phyloP scores from a whole-genome alignment of 176 grass and related monocot genomes.

The Ananas comosus region DNA sequence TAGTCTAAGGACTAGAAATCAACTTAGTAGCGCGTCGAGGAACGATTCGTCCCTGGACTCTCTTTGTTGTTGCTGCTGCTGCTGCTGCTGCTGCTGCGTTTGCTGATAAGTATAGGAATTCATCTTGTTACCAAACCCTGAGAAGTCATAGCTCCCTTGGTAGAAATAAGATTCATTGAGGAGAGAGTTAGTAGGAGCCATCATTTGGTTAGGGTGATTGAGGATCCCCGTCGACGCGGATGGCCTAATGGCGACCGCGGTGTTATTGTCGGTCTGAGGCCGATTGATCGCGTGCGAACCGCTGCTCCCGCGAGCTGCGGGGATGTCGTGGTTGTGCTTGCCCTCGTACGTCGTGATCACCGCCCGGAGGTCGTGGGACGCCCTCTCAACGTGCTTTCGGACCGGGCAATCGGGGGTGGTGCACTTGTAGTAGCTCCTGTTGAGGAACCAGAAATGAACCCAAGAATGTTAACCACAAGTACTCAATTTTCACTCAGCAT shows the following conservation, averaged over 20 bases:
- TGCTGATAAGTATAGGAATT: constrained; percentile 10
- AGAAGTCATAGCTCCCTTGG: neutral
- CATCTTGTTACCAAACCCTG: neutral
- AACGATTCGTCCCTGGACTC: constrained; percentile 2
- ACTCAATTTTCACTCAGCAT: neutral
- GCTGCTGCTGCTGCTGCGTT: neutral
- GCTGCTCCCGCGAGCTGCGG: constrained; percentile 17
- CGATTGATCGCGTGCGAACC: constrained; percentile 7
- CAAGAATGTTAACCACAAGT: neutral
- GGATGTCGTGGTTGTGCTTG: constrained; percentile 37
- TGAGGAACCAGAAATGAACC: neutral
- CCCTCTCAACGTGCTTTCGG: constrained; percentile 37
- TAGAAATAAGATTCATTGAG: neutral
- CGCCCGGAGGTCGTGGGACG: constrained; percentile 23
- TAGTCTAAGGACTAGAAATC: neutral
- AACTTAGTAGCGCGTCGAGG: neutral
- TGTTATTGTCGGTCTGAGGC: constrained; percentile 6
- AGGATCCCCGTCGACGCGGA: neutral
- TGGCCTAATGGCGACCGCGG: constrained; percentile 15
- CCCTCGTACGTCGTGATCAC: constrained; percentile 41
- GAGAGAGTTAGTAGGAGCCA: neutral
- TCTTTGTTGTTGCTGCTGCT: neutral
- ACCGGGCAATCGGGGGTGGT: constrained; percentile 27
- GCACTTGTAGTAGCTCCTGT: constrained; percentile 44
- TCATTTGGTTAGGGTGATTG: constrained; percentile 7